Evolutionary conservation across 2,329 filamentous ascomycete species (phyloP), one percentile per base, ranked within the genome.

Genomic region (Sporothrix schenckii): DNA sequence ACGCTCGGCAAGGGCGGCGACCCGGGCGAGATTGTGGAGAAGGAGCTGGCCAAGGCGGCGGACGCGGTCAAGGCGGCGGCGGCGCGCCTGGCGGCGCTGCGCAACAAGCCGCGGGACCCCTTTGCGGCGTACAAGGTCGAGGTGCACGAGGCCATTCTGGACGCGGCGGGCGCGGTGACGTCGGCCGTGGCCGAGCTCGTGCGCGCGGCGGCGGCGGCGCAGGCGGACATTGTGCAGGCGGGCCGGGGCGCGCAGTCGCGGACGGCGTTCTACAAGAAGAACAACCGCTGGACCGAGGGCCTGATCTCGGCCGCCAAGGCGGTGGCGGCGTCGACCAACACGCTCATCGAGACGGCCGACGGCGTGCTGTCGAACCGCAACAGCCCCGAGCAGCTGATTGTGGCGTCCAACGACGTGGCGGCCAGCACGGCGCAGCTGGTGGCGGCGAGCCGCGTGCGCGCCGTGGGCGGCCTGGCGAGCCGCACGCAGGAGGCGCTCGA

Each of bases 211-310:
- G 96, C 94, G 0, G 89, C 87, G 21, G 96, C 94, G 1, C 95
- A 99, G 79, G 90, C 97, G 79, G 95, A 99, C 82, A 99, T 99
- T 77, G 95, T 99, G 56, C 90, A 93, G 74, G 93, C 97, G 73
- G 95, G 95, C 9, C 90, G 92, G 24, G 95, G 95, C 49, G 91
- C 90, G 34, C 92, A 92, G 67, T 96, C 93, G 58, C 88, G 90
- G 71, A 96, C 94, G 1, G 93, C 94, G 30, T 99, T 99, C 81
- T 99, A 99, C 89, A 98, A 98, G 87, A 98, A 98, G 85, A 97
- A 99, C 87, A 99, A 98, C 82, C 89, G 95, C 68, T 99, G 95
- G 95, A 99, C 95, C 0, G 95, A 99, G 78, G 95, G 95, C 63
- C 88, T 99, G 72, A 97, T 99, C 78, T 97, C 93, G 50, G 95